Percentiles rank a stretch among this genome's conserved stretches.
Evolutionary conservation across 768 basidiomycete genomes (phyloP).

Genomic region (Exidia glandulosa): DNA sequence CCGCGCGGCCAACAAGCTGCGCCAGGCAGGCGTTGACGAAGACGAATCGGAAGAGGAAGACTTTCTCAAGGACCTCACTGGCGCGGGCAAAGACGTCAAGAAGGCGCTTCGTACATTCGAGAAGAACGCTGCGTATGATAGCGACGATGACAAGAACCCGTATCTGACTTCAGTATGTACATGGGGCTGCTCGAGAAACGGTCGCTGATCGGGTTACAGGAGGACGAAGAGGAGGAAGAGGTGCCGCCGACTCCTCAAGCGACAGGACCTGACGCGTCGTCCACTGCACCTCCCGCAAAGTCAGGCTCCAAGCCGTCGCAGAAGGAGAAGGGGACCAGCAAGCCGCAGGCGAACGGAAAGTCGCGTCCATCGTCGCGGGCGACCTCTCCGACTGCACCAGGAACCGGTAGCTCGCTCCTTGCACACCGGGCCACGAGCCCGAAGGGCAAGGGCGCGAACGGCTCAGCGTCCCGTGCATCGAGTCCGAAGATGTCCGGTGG

Average conservation of each 20-base stretch:
- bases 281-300: not conserved
- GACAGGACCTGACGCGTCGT: not conserved
- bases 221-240: not conserved
- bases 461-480: constrained; percentile 18
- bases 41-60: constrained; percentile 61
- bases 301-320: not conserved
- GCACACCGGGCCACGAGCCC: constrained; percentile 82
- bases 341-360: constrained; percentile 4
- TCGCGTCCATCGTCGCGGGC: constrained; percentile 31
- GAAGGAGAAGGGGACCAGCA: too few relatives aligned
- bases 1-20: constrained; percentile 61
- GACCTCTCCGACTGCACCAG: constrained; percentile 44
- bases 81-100: constrained; percentile 70
- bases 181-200: not conserved
- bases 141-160: constrained; percentile 57
- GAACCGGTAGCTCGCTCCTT: constrained; percentile 58
- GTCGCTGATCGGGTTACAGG: not conserved
- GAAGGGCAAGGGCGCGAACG: constrained; percentile 21
- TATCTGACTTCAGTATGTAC: constrained; percentile 59
- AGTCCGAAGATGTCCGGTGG: constrained; percentile 37
- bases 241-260: not conserved
- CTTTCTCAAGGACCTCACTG: constrained; percentile 27
- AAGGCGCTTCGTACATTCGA: constrained; percentile 79
- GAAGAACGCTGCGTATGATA: constrained; percentile 66
- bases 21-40: constrained; percentile 60